Conservation (phyloP, 306 rosid species). For the Ormosia semicastrata region DNA sequence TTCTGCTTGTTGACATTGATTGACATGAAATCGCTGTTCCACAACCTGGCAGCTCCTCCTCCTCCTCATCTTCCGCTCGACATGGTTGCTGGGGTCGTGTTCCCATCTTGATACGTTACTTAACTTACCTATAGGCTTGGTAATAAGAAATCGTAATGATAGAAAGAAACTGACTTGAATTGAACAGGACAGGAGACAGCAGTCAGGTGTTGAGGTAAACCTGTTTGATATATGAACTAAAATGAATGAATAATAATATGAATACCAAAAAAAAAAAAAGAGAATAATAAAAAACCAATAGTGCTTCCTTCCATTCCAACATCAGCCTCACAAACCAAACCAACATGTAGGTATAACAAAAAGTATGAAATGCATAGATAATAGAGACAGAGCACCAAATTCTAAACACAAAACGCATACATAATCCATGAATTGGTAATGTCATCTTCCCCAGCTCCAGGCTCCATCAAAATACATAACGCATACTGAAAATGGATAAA, state of each 20-base stretch:
- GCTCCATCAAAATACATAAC: too few species aligned
- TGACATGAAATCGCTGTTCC: slow-evolving; percentile 67
- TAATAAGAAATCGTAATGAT: background rate
- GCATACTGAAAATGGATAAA: too few species aligned
- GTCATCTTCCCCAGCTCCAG: too few species aligned
- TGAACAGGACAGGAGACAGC: background rate
- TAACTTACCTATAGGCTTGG: background rate
- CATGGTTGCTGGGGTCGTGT: slow-evolving; percentile 55
- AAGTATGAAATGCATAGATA: background rate
- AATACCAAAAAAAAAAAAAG: too few species aligned
- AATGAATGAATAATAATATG: background rate
- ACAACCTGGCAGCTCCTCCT: slow-evolving; percentile 56
- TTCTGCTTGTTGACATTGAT: slow-evolving; percentile 92
- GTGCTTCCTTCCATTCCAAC: background rate
- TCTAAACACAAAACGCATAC: background rate
- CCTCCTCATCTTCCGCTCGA: slow-evolving; percentile 57
- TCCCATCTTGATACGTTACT: slow-evolving; percentile 55
- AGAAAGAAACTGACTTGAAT: background rate
- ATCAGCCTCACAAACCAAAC: background rate
- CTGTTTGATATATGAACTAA: background rate
- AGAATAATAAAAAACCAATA: background rate
- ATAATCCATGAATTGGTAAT: background rate
- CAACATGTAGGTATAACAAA: background rate
- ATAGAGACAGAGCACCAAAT: background rate
- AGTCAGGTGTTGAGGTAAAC: background rate